Conservation (phyloP, 2,329 filamentous ascomycete species). For the Pleomassaria siparia region DNA sequence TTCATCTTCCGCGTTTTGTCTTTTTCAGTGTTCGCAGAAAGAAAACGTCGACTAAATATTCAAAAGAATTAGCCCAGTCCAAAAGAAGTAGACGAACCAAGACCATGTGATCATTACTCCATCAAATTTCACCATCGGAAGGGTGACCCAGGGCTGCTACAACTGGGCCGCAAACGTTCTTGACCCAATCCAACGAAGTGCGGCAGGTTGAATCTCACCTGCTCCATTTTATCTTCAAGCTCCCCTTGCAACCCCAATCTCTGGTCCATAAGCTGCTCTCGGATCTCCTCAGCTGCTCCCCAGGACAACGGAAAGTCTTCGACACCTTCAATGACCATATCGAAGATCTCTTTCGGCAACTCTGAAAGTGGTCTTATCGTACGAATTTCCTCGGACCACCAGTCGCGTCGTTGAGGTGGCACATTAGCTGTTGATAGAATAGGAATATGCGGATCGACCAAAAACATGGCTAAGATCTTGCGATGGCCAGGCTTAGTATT, state of each 20-base stretch:
- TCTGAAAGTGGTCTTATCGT: background rate
- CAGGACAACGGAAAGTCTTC: conserved; percentile 14
- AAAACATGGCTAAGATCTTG: conserved; percentile 57
- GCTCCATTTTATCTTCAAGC: conserved; percentile 3
- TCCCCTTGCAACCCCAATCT: conserved; percentile 11
- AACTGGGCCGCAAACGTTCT: no score
- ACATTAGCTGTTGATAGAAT: conserved; percentile 53
- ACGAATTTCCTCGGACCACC: conserved; percentile 37
- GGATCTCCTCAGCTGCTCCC: conserved; percentile 13
- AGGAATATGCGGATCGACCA: conserved; percentile 56
- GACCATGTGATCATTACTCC: no score
- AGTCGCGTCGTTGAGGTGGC: conserved; percentile 50
- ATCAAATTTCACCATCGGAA: no score
- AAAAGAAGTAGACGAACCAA: background rate
- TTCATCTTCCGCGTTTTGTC: conserved; percentile 3
- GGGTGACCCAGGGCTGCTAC: no score
- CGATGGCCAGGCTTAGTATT: conserved; percentile 53
- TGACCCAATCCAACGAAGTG: background rate
- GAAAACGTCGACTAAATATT: conserved; percentile 2
- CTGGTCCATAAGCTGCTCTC: conserved; percentile 15
- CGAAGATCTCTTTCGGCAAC: conserved; percentile 14
- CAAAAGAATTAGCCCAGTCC: background rate
- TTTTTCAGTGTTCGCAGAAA: conserved; percentile 13
- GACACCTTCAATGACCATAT: conserved; percentile 10
- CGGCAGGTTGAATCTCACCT: conserved; percentile 1